Base-by-base conservation (phyloP, 805 yeast genomes). In the Kuraishia cidri region DNA sequence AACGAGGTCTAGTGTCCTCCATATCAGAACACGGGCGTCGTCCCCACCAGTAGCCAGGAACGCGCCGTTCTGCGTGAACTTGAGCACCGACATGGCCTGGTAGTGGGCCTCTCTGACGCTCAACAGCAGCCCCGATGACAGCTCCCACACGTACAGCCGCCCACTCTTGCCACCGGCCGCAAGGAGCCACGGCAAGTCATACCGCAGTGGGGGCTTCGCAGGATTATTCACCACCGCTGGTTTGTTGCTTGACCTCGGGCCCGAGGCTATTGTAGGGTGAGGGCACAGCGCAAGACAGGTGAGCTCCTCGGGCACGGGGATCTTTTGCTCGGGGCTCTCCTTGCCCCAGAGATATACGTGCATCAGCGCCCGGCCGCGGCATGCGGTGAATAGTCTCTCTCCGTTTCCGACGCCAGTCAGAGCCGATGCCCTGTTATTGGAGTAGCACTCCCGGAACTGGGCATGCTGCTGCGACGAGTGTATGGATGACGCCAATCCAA, bases 261-360 rank as follows among this genome's bases (percentile, higher is more conserved):
- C 15, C 7, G 27, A 6, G 29, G 32, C 5, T 16, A 32, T 43
- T 24, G 16, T 40, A 7, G 54, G 54, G 44, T 60, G 36, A 26
- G 59, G 62, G 43, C 59, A 59, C 4, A 72, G 45, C 0, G 70
- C 60, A 31, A 85, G 45, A 48, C 85, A 72, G 10, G 70, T 57
- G 26, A 88, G 55, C 33, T 73, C 75, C 53, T 85, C 97, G 0
- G 97, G 95, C 10, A 88, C 63, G 0, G 95, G 92, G 26, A 88
- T 65, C 45, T 79, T 66, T 59, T 87, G 92, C 43, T 83, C 85
- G 5, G 77, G 71, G 21, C 84, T 63, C 44, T 75, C 82, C 42
- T 79, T 75, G 14, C 84, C 80, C 62, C 77, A 66, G 5, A 74
- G 56, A 48, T 85, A 88, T 2, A 79, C 80, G 40, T 81, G 78